Evolutionary conservation across 768 basidiomycete species (phyloP), one percentile per base, ranked within the genome.

Genomic region (Psilocybe subaeruginosa): DNA sequence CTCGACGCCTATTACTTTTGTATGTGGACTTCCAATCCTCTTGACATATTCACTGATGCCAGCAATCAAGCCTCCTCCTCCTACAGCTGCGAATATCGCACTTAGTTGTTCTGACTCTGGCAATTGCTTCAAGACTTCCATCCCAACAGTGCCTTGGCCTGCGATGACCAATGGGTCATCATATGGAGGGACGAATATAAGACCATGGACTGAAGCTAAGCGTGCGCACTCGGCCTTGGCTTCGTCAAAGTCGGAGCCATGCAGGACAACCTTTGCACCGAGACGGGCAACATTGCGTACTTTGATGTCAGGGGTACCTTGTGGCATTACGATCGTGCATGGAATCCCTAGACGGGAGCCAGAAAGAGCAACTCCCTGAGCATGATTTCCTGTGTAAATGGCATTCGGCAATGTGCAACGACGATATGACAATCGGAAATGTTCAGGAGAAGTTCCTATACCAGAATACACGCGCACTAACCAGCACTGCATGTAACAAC

Each of bases 321-420:
- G 79, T 0, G 97, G 97, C 97, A 99, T 99, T 63, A 99, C 94
- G 69, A 99, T 99, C n/a, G 95, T 98, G 64, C 95, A 97, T 3
- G 97, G 95, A 62, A 99, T 91, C 35, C 84, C 85, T 30, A 99
- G 85, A 59, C 88, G 86, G 49, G 87, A 76, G 9, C 97, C 94
- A n/a, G 97, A 95, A 51, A 99, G 83, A 2, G 97, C 97, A 53
- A 99, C 97, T 27, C 97, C 97, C 74, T 99, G 97, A 0, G 97
- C 97, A 74, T 99, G 97, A 70, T 99, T 99, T 29, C 97, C 97
- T 98, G 73, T 48, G 19, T n/a, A 54, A 43, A 30, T 56, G 31
- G 43, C n/a, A 45, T 37, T 29, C 37, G 56, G 43, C 51, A 35
- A 35, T 57, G 14, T 58, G 53, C 55, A 51, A 48, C 57, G 30